Evolutionary conservation across 805 yeast species (phyloP).

Genomic region (Ogataea parapolymorpha): DNA sequence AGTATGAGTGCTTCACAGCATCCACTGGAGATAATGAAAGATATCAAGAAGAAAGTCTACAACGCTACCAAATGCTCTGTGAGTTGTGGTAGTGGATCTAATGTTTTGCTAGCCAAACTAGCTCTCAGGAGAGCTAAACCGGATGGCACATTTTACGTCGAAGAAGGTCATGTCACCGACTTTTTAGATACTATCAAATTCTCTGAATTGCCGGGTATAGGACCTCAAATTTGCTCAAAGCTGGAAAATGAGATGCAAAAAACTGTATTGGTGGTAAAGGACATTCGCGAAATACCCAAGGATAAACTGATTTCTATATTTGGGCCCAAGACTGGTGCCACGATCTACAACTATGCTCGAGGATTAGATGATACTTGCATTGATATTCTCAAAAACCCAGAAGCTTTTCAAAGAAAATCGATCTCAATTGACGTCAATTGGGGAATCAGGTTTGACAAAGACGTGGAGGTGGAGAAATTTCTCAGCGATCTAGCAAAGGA

Average conservation of each 20-base stretch:
- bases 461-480: conserved; percentile 63
- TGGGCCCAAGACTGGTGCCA: conserved; percentile 71
- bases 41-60: conserved; percentile 41
- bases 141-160: conserved; percentile 50
- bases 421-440: conserved; percentile 87
- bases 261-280: conserved; percentile 31
- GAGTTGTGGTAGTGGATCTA: conserved; percentile 75
- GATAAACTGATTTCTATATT: conserved; percentile 42
- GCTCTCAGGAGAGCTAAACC: conserved; percentile 80
- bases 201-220: conserved; percentile 61
- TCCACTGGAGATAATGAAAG: conserved; percentile 30
- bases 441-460: conserved; percentile 74
- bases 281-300: conserved; percentile 36
- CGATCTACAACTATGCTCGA: conserved; percentile 53
- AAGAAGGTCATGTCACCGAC: conserved; percentile 23
- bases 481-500: conserved; percentile 57
- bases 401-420: conserved; percentile 61
- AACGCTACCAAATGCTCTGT: conserved; percentile 57
- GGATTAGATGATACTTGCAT: conserved; percentile 68
- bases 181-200: conserved; percentile 38
- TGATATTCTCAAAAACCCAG: conserved; percentile 47
- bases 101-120: conserved; percentile 74
- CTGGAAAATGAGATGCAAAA: conserved; percentile 35
- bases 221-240: conserved; percentile 46
- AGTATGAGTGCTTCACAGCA: conserved; percentile 14